phyloP scores from a whole-genome alignment of 371 early-diverging fungal genomes.

The Neoconidiobolus thromboides region DNA sequence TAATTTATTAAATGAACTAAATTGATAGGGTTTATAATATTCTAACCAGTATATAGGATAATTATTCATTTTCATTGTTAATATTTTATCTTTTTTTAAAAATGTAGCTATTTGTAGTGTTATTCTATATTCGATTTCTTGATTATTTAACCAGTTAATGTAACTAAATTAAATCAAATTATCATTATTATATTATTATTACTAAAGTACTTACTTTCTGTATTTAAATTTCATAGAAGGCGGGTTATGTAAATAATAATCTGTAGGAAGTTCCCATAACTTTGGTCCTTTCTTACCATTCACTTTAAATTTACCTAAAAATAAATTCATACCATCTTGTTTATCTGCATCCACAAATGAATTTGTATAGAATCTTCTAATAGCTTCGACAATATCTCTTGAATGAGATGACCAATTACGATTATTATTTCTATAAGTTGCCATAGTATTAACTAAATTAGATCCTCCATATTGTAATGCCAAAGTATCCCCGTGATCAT shows the following conservation, averaged over 20 bases:
- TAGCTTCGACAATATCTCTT: conserved; percentile 85
- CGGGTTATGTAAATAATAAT: conserved; percentile 62
- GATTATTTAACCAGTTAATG: no score
- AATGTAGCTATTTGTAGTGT: no score
- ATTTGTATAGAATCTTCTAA: conserved; percentile 81
- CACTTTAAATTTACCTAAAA: conserved; percentile 14
- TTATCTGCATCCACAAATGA: conserved; percentile 76
- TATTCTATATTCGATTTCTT: no score
- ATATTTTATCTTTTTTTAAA: no score
- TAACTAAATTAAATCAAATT: no score
- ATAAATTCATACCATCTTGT: conserved; percentile 20
- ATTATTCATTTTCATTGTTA: no score
- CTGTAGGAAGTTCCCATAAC: conserved; percentile 70
- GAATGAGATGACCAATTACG: conserved; percentile 81
- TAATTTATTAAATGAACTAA: no score
- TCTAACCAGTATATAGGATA: no score
- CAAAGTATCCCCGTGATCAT: conserved; percentile 96
- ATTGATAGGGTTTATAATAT: no score
- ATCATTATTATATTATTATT: no score
- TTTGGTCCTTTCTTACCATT: conserved; percentile 27
- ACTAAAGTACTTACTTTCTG: no score
- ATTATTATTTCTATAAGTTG: conserved; percentile 84
- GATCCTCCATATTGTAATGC: conserved; percentile 95
- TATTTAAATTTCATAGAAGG: conserved; percentile 7
- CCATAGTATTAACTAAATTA: conserved; percentile 93